Evolutionary conservation across 306 rosid genomes (phyloP), one percentile per base, ranked within the genome.

Genomic region (Oemleria cerasiformis): DNA sequence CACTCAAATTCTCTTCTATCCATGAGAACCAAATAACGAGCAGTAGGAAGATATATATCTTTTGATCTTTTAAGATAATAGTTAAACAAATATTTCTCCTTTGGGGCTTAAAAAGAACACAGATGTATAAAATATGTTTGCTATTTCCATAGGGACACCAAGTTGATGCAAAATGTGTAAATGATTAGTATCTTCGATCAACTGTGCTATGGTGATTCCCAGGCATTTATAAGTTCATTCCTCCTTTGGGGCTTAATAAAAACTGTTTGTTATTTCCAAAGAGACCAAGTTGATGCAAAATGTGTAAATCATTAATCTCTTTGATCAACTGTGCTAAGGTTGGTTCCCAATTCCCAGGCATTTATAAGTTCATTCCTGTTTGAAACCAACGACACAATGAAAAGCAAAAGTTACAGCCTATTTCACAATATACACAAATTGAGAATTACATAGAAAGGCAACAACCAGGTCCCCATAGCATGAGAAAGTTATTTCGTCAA

Each of bases 391-490:
- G 21, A 20, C 3, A n/a, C 49, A 30, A 4, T 15, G 57, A 42
- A 60, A 66, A 34, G 7, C 9, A 54, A 49, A 51, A 40, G 42
- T 59, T 21, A 43, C 20, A 7, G 8, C 17, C 51, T 48, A 67
- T 12, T 34, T 65, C 68, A 54, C 63, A 79, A 67, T 63, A 72
- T 73, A 79, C 78, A 83, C 70, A 73, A 73, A 34, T 30, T 68
- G 56, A 5, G 64, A 56, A 63, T 38, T 49, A 30, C 68, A 66
- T 23, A 72, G 23, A 65, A 50, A 11, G 9, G 74, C 23, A 6
- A 64, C 23, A 6, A 64, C 19, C 12, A 36, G 62, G 14, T 51
- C 63, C 63, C 44, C 66, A 61, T 15, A 53, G 44, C 61, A 71
- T 17, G 57, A 71, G 44, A 60, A 42, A 34, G 11, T 41, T 23